These are phyloP conservation scores for Xanthoconium separans DNA, from an alignment of 1,284 basidiomycete genomes.

Conservation along the genomic window DNA sequence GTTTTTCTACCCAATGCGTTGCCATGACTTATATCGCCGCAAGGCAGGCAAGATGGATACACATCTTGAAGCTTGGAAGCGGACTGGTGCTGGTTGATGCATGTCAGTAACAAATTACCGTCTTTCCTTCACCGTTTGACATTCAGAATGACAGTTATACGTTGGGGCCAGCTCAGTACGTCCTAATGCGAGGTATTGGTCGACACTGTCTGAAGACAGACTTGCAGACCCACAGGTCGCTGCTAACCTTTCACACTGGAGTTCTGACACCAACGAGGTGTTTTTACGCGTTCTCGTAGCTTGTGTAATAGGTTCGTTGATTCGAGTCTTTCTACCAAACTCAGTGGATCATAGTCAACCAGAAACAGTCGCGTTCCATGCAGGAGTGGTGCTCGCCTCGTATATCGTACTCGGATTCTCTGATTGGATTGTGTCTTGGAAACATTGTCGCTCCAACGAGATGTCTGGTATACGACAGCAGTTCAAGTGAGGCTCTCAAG, in stretches of 20 bases:
- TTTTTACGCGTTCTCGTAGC: slow-evolving; percentile 61
- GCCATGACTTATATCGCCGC: slow-evolving; percentile 8
- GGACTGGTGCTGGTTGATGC: slow-evolving; percentile 64
- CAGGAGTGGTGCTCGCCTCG: slow-evolving; percentile 59
- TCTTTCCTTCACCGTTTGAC: slow-evolving; percentile 11
- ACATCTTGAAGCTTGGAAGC: slow-evolving; percentile 55
- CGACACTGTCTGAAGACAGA: slow-evolving; percentile 1
- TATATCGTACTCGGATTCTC: slow-evolving; percentile 47
- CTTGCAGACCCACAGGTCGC: slow-evolving; percentile 39
- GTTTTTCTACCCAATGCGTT: background rate
- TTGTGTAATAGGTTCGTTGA: slow-evolving; percentile 54
- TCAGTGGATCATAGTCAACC: slow-evolving; percentile 2
- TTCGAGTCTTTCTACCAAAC: background rate
- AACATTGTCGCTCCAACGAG: background rate
- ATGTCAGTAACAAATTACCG: slow-evolving; percentile 48
- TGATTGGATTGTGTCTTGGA: slow-evolving; percentile 33
- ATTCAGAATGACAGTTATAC: slow-evolving; percentile 51
- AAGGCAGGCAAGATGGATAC: slow-evolving; percentile 60
- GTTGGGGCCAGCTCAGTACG: slow-evolving; percentile 69
- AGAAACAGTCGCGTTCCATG: slow-evolving; percentile 76
- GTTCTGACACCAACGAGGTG: slow-evolving; percentile 43
- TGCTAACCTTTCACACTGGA: slow-evolving; percentile 44
- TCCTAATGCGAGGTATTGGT: background rate
- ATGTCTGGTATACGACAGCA: slow-evolving; percentile 58
- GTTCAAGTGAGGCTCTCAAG: slow-evolving; percentile 44